These are phyloP conservation scores for Pluteus cervinus DNA, from an alignment of 768 basidiomycete species.

Conservation along the genomic window DNA sequence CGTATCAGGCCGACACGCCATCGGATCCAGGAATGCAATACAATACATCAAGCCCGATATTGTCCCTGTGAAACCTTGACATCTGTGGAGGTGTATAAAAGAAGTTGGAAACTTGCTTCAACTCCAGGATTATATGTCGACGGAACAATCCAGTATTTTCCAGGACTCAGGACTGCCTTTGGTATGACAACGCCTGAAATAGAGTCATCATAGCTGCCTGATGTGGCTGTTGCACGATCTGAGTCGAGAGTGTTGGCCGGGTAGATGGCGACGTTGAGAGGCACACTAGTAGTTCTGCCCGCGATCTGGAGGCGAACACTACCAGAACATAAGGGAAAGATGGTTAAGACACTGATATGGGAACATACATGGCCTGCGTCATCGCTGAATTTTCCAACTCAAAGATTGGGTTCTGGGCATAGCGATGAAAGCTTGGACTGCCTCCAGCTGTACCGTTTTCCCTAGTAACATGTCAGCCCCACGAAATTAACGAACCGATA, in stretches of 20 bases:
- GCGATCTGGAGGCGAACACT: constrained; percentile 70
- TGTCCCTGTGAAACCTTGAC: constrained; percentile 14
- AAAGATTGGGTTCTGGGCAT: constrained; percentile 63
- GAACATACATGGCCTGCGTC: constrained; percentile 53
- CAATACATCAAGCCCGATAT: too few species aligned
- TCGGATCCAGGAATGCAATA: too few species aligned
- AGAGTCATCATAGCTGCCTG: constrained; percentile 75
- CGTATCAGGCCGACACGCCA: too few species aligned
- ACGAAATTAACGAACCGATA: not conserved
- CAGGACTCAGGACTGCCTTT: constrained; percentile 42
- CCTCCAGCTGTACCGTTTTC: constrained; percentile 48
- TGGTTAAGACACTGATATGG: not conserved
- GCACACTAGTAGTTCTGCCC: constrained; percentile 32
- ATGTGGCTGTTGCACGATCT: constrained; percentile 47
- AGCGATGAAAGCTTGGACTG: constrained; percentile 59
- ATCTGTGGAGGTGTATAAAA: constrained; percentile 47
- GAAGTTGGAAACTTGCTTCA: constrained; percentile 49
- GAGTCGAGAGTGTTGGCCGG: constrained; percentile 22
- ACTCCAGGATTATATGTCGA: constrained; percentile 66
- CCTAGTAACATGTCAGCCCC: not conserved
- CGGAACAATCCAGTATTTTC: constrained; percentile 68
- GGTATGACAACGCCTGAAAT: constrained; percentile 66
- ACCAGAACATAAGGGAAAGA: not conserved
- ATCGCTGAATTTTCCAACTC: constrained; percentile 47
- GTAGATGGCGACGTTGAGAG: constrained; percentile 61